phyloP scores from a whole-genome alignment of 2,329 filamentous ascomycete species.

The Fusarium irregulare region DNA sequence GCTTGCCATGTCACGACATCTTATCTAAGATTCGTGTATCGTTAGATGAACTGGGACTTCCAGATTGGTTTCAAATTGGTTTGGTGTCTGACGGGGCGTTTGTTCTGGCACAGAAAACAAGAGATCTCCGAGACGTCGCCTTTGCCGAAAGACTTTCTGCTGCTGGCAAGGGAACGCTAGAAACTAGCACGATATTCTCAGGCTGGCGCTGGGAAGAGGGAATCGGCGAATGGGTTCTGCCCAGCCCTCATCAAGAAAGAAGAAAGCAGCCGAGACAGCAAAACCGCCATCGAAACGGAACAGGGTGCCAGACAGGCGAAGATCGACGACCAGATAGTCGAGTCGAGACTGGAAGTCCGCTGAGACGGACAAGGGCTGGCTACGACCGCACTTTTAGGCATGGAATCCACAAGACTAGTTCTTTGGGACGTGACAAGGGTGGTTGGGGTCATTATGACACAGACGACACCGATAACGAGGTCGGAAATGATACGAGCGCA shows the following conservation, averaged over 20 bases:
- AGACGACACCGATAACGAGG: constrained; percentile 17
- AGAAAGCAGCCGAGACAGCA: constrained; percentile 18
- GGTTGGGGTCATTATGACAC: constrained; percentile 9
- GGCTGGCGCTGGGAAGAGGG: constrained; percentile 57
- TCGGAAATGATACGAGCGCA: constrained; percentile 25
- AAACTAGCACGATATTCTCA: constrained; percentile 46
- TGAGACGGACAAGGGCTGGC: constrained; percentile 14
- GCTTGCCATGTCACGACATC: constrained; percentile 53
- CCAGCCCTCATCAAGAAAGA: constrained; percentile 30
- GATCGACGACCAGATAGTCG: constrained; percentile 25
- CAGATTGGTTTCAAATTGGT: constrained; percentile 49
- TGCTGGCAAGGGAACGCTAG: constrained; percentile 13
- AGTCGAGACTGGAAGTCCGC: constrained; percentile 15
- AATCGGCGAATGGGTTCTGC: constrained; percentile 55
- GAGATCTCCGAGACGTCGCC: constrained; percentile 63
- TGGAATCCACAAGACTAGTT: constrained; percentile 6
- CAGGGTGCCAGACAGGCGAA: constrained; percentile 13
- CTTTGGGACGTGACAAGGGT: constrained; percentile 25
- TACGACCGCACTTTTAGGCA: constrained; percentile 4
- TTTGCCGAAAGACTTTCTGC: constrained; percentile 61
- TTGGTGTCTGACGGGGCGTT: constrained; percentile 63
- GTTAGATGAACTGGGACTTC: constrained; percentile 52
- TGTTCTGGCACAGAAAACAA: constrained; percentile 63
- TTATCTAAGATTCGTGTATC: constrained; percentile 56
- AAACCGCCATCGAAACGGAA: constrained; percentile 6